These are phyloP conservation scores for Cercophora scortea DNA, from an alignment of 495 filamentous ascomycete genomes.

Conservation along the genomic window DNA sequence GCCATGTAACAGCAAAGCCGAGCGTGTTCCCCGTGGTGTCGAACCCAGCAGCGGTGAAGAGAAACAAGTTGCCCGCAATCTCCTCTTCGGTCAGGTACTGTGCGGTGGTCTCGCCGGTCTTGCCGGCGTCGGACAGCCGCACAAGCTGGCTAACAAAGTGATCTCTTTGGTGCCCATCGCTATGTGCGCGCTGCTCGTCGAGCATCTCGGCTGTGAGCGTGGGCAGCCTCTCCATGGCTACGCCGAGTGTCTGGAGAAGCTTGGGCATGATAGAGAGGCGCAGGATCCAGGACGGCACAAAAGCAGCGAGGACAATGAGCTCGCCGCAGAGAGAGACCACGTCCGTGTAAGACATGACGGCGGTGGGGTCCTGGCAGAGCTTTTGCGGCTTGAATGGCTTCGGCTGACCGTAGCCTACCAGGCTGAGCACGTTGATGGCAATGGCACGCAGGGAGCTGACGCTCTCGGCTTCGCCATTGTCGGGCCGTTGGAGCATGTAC, in stretches of 20 bases:
- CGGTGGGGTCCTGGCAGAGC: slow-evolving; percentile 8
- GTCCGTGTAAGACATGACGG: slow-evolving; percentile 25
- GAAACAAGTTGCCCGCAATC: slow-evolving; percentile 43
- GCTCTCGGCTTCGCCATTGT: slow-evolving; percentile 9
- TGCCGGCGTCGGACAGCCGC: slow-evolving; percentile 8
- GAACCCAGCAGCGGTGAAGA: slow-evolving; percentile 44
- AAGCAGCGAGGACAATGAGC: slow-evolving; percentile 22
- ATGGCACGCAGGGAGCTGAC: slow-evolving; percentile 20
- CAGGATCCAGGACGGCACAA: slow-evolving; percentile 22
- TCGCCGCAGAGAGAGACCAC: slow-evolving; percentile 22
- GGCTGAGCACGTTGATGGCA: slow-evolving; percentile 36
- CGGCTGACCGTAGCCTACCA: slow-evolving; percentile 28
- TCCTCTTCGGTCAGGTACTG: slow-evolving; percentile 31
- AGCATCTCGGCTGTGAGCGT: slow-evolving; percentile 21
- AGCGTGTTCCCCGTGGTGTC: slow-evolving; percentile 46
- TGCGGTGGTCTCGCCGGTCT: neutral
- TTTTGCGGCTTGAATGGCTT: slow-evolving; percentile 22
- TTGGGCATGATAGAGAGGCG: slow-evolving; percentile 23
- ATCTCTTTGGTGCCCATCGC: slow-evolving; percentile 6
- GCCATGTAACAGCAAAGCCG: slow-evolving; percentile 32
- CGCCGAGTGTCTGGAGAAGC: slow-evolving; percentile 20
- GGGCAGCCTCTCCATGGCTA: slow-evolving; percentile 14
- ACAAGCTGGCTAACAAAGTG: slow-evolving; percentile 35
- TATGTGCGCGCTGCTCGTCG: slow-evolving; percentile 19
- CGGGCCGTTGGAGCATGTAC: slow-evolving; percentile 16